These are phyloP conservation scores for Coniella vitis DNA, from an alignment of 2,329 filamentous ascomycete genomes.

Conservation along the genomic window DNA sequence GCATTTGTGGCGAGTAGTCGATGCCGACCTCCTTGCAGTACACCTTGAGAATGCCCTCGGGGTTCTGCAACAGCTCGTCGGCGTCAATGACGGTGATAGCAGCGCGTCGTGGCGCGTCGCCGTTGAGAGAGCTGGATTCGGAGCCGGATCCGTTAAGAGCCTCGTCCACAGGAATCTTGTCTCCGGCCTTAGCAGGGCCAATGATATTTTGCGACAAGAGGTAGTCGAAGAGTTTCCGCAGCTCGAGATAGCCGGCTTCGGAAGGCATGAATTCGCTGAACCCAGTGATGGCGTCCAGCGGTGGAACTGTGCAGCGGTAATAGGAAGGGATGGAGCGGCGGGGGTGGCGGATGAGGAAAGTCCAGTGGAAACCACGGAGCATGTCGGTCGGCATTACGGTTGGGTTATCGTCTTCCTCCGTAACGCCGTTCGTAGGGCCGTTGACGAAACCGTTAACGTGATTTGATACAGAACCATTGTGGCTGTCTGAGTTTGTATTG, in stretches of 20 bases:
- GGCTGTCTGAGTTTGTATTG: not conserved
- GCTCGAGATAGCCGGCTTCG: constrained; percentile 86
- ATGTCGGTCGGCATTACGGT: constrained; percentile 72
- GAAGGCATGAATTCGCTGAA: constrained; percentile 81
- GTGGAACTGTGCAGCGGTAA: constrained; percentile 88
- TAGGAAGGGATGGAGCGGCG: constrained; percentile 85
- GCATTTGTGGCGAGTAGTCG: constrained; percentile 69
- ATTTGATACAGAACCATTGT: constrained; percentile 16
- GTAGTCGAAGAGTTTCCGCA: constrained; percentile 82
- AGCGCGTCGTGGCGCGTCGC: constrained; percentile 5
- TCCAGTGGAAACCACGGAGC: constrained; percentile 80
- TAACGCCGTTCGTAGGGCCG: constrained; percentile 16
- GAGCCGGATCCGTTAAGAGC: constrained; percentile 16
- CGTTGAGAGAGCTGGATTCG: constrained; percentile 3
- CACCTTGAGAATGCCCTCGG: constrained; percentile 63
- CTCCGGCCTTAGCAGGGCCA: constrained; percentile 55
- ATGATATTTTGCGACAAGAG: constrained; percentile 63
- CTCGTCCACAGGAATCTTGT: constrained; percentile 19
- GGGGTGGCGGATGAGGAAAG: constrained; percentile 96
- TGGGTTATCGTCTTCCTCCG: constrained; percentile 64
- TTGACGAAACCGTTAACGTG: constrained; percentile 26
- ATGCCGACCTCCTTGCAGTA: constrained; percentile 81
- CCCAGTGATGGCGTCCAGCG: constrained; percentile 72
- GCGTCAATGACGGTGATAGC: constrained; percentile 81
- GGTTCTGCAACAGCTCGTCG: constrained; percentile 86